These are phyloP conservation scores for Polytrichum formosum DNA, from an alignment of 225 moss, liverwort and hornwort species.

Conservation along the genomic window DNA sequence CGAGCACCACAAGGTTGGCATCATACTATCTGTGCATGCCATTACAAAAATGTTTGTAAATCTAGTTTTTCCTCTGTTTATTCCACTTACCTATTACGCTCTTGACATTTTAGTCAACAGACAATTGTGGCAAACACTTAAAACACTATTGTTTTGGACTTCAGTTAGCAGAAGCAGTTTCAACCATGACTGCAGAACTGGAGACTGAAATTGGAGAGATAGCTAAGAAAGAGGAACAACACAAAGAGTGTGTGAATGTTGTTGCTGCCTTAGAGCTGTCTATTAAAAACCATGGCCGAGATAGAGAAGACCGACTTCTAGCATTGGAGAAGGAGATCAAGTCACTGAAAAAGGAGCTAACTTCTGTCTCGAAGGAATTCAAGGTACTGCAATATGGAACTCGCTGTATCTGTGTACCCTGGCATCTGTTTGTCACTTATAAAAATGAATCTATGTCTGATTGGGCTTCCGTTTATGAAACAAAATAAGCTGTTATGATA, in stretches of 20 bases:
- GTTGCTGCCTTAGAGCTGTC: slow-evolving; percentile 60
- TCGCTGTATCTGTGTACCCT: background rate
- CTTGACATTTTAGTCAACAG: too few species aligned
- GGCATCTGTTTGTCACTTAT: too few species aligned
- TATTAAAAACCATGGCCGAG: slow-evolving; percentile 72
- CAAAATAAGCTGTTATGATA: too few species aligned
- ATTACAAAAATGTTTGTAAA: too few species aligned
- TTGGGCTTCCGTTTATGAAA: too few species aligned
- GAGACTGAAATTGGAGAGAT: slow-evolving; percentile 60
- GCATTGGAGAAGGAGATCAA: slow-evolving; percentile 79
- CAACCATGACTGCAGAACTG: slow-evolving; percentile 59
- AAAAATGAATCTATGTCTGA: too few species aligned
- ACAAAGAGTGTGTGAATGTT: slow-evolving; percentile 50
- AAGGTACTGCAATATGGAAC: slow-evolving; percentile 42
- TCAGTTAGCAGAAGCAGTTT: slow-evolving; percentile 77
- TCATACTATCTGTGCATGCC: too few species aligned
- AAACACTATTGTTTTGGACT: slow-evolving; percentile 6
- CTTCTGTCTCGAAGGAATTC: slow-evolving; percentile 65
- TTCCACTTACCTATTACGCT: too few species aligned
- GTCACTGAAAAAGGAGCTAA: slow-evolving; percentile 72
- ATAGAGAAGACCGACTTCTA: slow-evolving; percentile 62
- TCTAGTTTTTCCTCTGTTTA: too few species aligned
- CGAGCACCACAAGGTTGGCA: slow-evolving; percentile 80
- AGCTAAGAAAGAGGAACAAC: slow-evolving; percentile 53
- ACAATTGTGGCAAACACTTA: too few species aligned